A percentile compares a stretch with the other conserved stretches of the same genome.
phyloP scores from a whole-genome alignment of 352 stramenopile species.

The Globisporangium lucens region DNA sequence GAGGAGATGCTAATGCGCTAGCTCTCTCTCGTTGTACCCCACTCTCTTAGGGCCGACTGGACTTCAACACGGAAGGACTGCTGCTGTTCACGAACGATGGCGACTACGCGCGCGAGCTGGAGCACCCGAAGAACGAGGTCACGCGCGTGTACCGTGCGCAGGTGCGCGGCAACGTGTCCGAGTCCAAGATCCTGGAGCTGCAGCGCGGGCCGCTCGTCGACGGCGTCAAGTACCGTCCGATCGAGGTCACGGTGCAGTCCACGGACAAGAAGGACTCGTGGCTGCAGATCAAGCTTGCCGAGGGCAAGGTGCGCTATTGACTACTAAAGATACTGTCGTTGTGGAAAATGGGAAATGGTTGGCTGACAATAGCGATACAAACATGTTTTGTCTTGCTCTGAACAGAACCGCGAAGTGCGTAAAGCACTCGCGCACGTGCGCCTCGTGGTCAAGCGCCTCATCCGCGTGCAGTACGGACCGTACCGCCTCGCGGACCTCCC shows the following conservation, averaged over 20 bases:
- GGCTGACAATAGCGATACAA: neutral
- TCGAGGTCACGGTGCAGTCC: conserved; percentile 68
- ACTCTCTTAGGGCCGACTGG: conserved; percentile 69
- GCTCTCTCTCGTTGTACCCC: neutral
- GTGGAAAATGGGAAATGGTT: neutral
- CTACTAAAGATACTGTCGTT: neutral
- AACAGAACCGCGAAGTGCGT: conserved; percentile 88
- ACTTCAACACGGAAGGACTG: conserved; percentile 91
- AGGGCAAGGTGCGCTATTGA: conserved; percentile 69
- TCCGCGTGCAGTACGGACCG: conserved; percentile 88
- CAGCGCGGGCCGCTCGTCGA: conserved; percentile 77
- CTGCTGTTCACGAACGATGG: conserved; percentile 92
- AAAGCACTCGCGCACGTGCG: conserved; percentile 85
- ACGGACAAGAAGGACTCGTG: conserved; percentile 88
- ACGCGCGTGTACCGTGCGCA: conserved; percentile 80
- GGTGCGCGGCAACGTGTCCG: conserved; percentile 72
- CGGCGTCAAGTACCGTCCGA: conserved; percentile 77
- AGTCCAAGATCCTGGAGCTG: conserved; percentile 81
- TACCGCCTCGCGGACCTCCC: conserved; percentile 83
- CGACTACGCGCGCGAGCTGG: conserved; percentile 84
- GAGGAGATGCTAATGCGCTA: neutral
- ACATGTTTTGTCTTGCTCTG: neutral
- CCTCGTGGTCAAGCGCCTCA: conserved; percentile 85
- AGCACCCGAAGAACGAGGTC: conserved; percentile 82
- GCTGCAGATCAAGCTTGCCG: conserved; percentile 81